phyloP scores from a whole-genome alignment of 805 yeast genomes.

The Zygosaccharomyces kombuchaensis region DNA sequence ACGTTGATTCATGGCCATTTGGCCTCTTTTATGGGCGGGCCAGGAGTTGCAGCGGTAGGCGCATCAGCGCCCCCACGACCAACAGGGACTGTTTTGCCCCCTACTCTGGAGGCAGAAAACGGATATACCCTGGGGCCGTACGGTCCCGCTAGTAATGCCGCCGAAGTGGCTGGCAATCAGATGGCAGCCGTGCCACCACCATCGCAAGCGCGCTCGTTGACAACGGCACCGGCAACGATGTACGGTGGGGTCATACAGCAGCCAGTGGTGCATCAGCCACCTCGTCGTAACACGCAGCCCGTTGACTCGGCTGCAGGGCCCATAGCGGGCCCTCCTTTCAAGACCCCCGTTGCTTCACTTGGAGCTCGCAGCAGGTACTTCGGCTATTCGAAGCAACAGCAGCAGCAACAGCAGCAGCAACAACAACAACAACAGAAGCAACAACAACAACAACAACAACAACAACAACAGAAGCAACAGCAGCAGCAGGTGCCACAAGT shows the following conservation, averaged over 20 bases:
- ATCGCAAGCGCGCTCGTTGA: slow-evolving; percentile 2
- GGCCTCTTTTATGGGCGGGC: slow-evolving; percentile 4
- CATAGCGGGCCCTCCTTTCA: slow-evolving; percentile 4
- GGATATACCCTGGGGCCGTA: not conserved
- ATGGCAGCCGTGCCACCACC: slow-evolving; percentile 5
- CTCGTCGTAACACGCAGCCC: slow-evolving; percentile 15
- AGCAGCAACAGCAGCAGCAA: slow-evolving; percentile 13
- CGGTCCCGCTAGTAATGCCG: not conserved
- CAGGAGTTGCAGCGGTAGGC: slow-evolving; percentile 1
- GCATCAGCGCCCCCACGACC: not conserved
- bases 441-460: slow-evolving; percentile 10
- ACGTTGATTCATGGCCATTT: slow-evolving; percentile 40
- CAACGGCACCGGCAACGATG: slow-evolving; percentile 13
- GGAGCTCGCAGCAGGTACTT: slow-evolving; percentile 11
- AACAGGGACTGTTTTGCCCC: slow-evolving; percentile 8
- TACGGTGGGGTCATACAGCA: slow-evolving; percentile 8
- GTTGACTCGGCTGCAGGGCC: slow-evolving; percentile 9
- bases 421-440: slow-evolving; percentile 7
- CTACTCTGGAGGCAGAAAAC: slow-evolving; percentile 3
- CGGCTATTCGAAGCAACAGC: slow-evolving; percentile 9
- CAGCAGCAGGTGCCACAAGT: slow-evolving; percentile 6
- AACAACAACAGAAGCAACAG: slow-evolving; percentile 9
- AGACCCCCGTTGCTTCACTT: slow-evolving; percentile 2
- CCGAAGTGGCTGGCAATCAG: not conserved
- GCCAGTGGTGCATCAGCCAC: slow-evolving; percentile 5